Conservation (phyloP, 306 rosid species). For the Hippophae tibetana region DNA sequence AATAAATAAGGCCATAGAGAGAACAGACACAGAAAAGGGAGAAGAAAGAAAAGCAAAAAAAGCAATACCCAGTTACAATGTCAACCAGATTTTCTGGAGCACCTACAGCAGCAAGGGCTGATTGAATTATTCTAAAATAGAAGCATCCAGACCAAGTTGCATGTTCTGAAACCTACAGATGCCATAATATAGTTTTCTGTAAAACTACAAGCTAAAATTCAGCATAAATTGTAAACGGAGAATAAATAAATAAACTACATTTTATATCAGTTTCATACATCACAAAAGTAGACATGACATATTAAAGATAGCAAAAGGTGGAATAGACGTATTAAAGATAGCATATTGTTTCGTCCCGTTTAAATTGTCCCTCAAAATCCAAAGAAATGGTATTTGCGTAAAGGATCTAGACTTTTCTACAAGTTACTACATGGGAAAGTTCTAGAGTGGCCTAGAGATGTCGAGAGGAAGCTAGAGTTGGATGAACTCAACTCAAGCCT, state of each 20-base stretch:
- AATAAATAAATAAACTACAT: constrained; percentile 5
- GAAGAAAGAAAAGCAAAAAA: constrained; percentile 2
- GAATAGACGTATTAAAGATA: too few relatives aligned
- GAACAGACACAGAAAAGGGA: constrained; percentile 7
- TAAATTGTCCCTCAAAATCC: too few relatives aligned
- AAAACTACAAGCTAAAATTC: constrained; percentile 19
- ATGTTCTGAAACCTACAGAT: constrained; percentile 77
- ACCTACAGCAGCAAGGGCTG: constrained; percentile 97
- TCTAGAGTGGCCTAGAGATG: too few relatives aligned
- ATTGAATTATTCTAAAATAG: constrained; percentile 82
- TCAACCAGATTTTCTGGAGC: constrained; percentile 98
- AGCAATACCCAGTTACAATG: constrained; percentile 73
- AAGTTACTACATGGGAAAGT: too few relatives aligned
- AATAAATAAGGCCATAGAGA: constrained; percentile 10
- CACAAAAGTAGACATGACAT: too few relatives aligned
- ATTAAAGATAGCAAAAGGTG: too few relatives aligned
- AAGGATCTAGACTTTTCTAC: too few relatives aligned
- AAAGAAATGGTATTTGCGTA: too few relatives aligned
- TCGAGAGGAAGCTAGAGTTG: too few relatives aligned
- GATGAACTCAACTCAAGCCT: too few relatives aligned
- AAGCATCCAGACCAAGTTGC: constrained; percentile 99
- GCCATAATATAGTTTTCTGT: constrained; percentile 20
- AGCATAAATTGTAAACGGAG: constrained; percentile 3
- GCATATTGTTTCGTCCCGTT: too few relatives aligned
- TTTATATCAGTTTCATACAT: neutral